Evolutionary conservation across 345 rosid species (phyloP).

Genomic region (Euphorbia lathyris): DNA sequence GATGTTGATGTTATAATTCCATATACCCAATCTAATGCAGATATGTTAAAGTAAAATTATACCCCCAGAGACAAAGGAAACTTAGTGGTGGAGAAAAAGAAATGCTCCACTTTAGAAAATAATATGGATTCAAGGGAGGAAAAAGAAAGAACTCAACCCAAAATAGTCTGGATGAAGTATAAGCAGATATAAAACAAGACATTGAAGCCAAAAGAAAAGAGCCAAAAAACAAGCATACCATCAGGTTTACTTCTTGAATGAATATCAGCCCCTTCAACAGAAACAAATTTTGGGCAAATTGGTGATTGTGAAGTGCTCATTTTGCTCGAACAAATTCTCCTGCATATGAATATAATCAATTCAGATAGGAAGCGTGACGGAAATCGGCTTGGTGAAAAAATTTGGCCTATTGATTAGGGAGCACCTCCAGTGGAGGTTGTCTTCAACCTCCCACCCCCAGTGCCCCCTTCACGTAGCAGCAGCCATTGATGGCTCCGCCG

Average conservation of each 20-base stretch:
- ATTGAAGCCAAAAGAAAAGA: neutral
- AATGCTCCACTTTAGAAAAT: too few relatives aligned
- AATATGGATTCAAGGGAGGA: too few relatives aligned
- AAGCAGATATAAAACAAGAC: too few relatives aligned
- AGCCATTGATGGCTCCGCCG: too few relatives aligned
- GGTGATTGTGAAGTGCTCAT: constrained; percentile 49
- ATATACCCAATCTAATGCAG: neutral
- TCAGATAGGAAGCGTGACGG: neutral
- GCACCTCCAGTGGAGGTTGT: too few relatives aligned
- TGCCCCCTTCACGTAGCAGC: too few relatives aligned
- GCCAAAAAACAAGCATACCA: constrained; percentile 29
- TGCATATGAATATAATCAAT: neutral
- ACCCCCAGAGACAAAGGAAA: too few relatives aligned
- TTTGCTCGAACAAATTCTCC: constrained; percentile 30
- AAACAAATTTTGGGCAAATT: constrained; percentile 45
- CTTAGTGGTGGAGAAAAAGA: neutral
- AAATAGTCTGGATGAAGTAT: too few relatives aligned
- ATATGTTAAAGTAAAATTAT: neutral
- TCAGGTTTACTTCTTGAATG: constrained; percentile 39
- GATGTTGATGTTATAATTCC: neutral
- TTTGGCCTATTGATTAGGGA: too few relatives aligned
- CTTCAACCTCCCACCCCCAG: too few relatives aligned
- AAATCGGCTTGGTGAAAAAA: too few relatives aligned
- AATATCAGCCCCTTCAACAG: constrained; percentile 46
- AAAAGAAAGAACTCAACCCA: neutral